Conservation (phyloP, 2,329 filamentous ascomycete species). For the Fusarium subtropicale region DNA sequence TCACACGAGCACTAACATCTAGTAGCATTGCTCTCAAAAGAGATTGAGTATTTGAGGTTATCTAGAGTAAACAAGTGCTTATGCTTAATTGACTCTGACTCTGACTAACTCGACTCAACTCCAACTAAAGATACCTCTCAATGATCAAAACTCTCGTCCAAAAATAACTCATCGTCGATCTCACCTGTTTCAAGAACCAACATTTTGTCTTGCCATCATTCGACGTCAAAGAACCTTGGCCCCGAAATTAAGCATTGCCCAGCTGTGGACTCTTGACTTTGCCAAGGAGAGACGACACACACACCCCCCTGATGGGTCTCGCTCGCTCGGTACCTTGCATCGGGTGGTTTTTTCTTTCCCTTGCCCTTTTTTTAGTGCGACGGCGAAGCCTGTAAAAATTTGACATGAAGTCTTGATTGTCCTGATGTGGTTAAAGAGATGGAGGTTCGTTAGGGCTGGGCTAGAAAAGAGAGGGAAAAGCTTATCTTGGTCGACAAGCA, state of each 20-base stretch:
- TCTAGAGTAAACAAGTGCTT: background rate
- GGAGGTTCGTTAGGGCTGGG: background rate
- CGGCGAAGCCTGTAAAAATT: background rate
- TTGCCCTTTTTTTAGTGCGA: background rate
- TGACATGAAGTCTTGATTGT: background rate
- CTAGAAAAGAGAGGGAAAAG: constrained; percentile 3
- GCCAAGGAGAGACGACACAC: constrained; percentile 2
- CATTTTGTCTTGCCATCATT: constrained; percentile 1
- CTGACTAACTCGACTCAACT: background rate
- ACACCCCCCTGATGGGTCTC: background rate
- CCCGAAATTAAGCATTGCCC: constrained; percentile 31
- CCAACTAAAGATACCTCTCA: background rate
- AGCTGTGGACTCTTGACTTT: constrained; percentile 11
- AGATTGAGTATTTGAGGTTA: background rate
- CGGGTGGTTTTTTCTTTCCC: background rate
- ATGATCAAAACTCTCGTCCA: background rate
- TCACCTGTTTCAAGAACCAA: background rate
- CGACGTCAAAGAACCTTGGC: constrained; percentile 9
- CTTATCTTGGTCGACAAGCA: constrained; percentile 6
- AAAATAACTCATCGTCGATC: constrained; percentile 33
- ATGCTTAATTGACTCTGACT: background rate
- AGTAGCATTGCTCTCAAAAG: background rate
- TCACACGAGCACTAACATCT: background rate
- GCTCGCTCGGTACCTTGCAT: constrained; percentile 22
- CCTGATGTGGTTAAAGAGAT: background rate